A percentile compares a stretch with the other conserved stretches of the same genome.
phyloP scores from a whole-genome alignment of 495 filamentous ascomycete genomes.

The Xylaria acuta region DNA sequence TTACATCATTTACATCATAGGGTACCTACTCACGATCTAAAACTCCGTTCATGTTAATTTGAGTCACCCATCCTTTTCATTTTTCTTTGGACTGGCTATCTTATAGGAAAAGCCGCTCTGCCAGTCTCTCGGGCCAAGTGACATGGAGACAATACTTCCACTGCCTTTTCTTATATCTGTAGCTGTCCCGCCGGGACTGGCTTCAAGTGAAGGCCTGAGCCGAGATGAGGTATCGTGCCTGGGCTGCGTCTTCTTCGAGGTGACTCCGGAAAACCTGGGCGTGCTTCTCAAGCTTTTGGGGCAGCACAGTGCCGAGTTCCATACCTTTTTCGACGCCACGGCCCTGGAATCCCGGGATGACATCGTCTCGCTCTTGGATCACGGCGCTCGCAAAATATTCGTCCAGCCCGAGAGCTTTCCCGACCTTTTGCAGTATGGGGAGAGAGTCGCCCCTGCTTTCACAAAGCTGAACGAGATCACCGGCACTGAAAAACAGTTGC shows the following conservation, averaged over 20 bases:
- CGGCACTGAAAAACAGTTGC: slow-evolving; percentile 46
- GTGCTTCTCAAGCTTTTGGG: slow-evolving; percentile 70
- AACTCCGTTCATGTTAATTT: slow-evolving; percentile 27
- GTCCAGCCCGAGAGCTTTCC: slow-evolving; percentile 69
- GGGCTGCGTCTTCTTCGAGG: slow-evolving; percentile 75
- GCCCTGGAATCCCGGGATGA: slow-evolving; percentile 70
- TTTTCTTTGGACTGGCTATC: background rate
- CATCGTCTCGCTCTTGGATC: slow-evolving; percentile 79
- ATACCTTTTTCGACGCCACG: slow-evolving; percentile 79
- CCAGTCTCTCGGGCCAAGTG: slow-evolving; percentile 20
- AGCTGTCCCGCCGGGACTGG: slow-evolving; percentile 58
- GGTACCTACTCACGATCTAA: slow-evolving; percentile 4
- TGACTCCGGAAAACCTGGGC: slow-evolving; percentile 61
- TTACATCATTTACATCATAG: slow-evolving; percentile 34
- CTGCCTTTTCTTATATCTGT: slow-evolving; percentile 66
- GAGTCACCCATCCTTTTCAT: slow-evolving; percentile 26
- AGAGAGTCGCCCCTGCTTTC: slow-evolving; percentile 51
- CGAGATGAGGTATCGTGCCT: slow-evolving; percentile 79
- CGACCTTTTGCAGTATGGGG: slow-evolving; percentile 51
- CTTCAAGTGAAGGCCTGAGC: slow-evolving; percentile 60
- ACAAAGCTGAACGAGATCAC: slow-evolving; percentile 39
- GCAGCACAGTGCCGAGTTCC: slow-evolving; percentile 68
- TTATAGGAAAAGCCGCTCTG: background rate
- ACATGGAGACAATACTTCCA: slow-evolving; percentile 62
- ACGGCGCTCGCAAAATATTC: slow-evolving; percentile 87